Evolutionary conservation across 495 filamentous ascomycete species (phyloP).

Genomic region (Penicillium riverlandense): DNA sequence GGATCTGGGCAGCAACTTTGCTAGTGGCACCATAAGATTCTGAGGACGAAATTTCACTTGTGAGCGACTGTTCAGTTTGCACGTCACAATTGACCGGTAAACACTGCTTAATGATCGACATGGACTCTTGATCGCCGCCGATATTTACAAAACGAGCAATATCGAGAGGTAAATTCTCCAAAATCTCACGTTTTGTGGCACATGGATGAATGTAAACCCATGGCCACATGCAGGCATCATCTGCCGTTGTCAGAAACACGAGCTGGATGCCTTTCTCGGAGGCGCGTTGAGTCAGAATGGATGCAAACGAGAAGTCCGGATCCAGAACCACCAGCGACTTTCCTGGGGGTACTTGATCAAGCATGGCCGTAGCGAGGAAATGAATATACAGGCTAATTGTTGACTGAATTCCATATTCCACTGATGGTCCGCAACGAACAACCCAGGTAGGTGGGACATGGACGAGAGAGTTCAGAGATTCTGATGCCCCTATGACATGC

Average conservation of each 20-base stretch:
- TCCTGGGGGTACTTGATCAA: slow-evolving; percentile 4
- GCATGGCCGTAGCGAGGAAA: slow-evolving; percentile 9
- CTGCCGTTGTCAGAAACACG: slow-evolving; percentile 10
- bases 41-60: neutral
- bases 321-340: slow-evolving; percentile 10
- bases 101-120: neutral
- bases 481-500: slow-evolving; percentile 6
- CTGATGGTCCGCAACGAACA: slow-evolving; percentile 2
- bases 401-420: slow-evolving; percentile 1
- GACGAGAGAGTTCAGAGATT: slow-evolving; percentile 6
- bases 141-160: slow-evolving; percentile 9
- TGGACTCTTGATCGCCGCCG: neutral
- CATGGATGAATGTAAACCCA: slow-evolving; percentile 13
- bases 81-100: slow-evolving; percentile 7
- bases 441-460: slow-evolving; percentile 7
- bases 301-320: slow-evolving; percentile 11
- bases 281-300: slow-evolving; percentile 9
- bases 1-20: slow-evolving; percentile 2
- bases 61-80: slow-evolving; percentile 8
- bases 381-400: slow-evolving; percentile 11
- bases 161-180: slow-evolving; percentile 6
- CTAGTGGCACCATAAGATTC: neutral
- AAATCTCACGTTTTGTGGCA: slow-evolving; percentile 7
- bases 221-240: slow-evolving; percentile 4
- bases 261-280: slow-evolving; percentile 7